Evolutionary conservation across 1,139 yeast genomes (phyloP).

Genomic region (Diutina scorzettiae): DNA sequence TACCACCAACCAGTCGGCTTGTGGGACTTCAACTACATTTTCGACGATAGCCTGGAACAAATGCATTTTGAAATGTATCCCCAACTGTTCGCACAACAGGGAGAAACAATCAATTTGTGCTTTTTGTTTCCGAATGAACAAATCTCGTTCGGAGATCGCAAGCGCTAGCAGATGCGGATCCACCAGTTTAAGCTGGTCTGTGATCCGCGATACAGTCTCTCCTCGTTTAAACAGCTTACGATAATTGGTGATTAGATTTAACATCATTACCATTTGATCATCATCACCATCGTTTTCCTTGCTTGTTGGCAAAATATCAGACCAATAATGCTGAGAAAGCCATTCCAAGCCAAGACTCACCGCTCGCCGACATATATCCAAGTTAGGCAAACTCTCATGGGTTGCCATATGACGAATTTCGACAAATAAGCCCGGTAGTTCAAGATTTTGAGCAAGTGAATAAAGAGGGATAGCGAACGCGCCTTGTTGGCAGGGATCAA

Average conservation of each 20-base stretch:
- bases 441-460: slow-evolving; percentile 54
- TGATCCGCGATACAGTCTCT: background rate
- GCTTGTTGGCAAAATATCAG: background rate
- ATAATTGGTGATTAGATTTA: background rate
- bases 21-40: background rate
- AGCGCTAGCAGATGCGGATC: background rate
- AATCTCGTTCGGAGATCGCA: background rate
- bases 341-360: slow-evolving; percentile 56
- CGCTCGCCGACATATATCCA: slow-evolving; percentile 51
- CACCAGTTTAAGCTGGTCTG: background rate
- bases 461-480: slow-evolving; percentile 71
- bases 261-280: background rate
- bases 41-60: background rate
- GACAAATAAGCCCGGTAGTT: slow-evolving; percentile 74
- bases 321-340: slow-evolving; percentile 73
- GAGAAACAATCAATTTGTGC: background rate
- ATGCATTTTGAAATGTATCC: background rate
- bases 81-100: background rate
- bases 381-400: slow-evolving; percentile 71
- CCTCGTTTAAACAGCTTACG: background rate
- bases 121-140: background rate
- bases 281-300: background rate
- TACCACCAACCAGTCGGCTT: background rate
- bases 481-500: slow-evolving; percentile 81
- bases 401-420: slow-evolving; percentile 88